These are phyloP conservation scores for Trichocomaceae sp. DNA, from an alignment of 2,329 filamentous ascomycete genomes.

Conservation along the genomic window DNA sequence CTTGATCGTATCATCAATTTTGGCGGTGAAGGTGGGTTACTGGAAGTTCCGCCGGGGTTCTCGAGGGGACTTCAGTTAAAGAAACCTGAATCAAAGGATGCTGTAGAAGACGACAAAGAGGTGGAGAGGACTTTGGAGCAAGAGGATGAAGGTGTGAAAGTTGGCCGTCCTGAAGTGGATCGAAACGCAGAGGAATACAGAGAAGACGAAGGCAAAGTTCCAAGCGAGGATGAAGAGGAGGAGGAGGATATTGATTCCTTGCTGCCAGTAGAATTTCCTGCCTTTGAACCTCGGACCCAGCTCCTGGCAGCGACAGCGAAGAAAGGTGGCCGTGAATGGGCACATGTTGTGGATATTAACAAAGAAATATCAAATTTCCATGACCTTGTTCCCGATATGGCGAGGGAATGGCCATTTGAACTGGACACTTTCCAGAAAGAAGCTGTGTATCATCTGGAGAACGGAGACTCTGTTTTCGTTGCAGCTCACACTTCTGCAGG, in stretches of 20 bases:
- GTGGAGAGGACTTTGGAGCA: constrained; percentile 58
- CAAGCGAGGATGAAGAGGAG: constrained; percentile 31
- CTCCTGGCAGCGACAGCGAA: constrained; percentile 65
- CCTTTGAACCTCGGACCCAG: constrained; percentile 74
- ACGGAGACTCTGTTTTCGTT: constrained; percentile 94
- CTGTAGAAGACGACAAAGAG: constrained; percentile 60
- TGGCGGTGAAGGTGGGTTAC: constrained; percentile 65
- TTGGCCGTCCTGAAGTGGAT: constrained; percentile 44
- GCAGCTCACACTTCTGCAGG: constrained; percentile 96
- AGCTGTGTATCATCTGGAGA: constrained; percentile 93
- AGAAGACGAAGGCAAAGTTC: constrained; percentile 23
- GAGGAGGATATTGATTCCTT: constrained; percentile 70
- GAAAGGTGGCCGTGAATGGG: constrained; percentile 81
- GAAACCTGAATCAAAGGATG: constrained; percentile 51
- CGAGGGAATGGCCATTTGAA: constrained; percentile 91
- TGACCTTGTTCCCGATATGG: constrained; percentile 93
- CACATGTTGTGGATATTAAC: constrained; percentile 95
- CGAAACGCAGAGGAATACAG: constrained; percentile 28
- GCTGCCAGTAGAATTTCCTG: constrained; percentile 86
- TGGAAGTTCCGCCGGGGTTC: constrained; percentile 78
- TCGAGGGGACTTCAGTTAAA: constrained; percentile 67
- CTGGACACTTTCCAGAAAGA: constrained; percentile 98
- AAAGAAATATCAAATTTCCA: constrained; percentile 88
- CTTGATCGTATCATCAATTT: constrained; percentile 85
- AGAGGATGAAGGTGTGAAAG: constrained; percentile 33